Conservation (phyloP, 2,329 filamentous ascomycete species). For the Eutypella sp. region DNA sequence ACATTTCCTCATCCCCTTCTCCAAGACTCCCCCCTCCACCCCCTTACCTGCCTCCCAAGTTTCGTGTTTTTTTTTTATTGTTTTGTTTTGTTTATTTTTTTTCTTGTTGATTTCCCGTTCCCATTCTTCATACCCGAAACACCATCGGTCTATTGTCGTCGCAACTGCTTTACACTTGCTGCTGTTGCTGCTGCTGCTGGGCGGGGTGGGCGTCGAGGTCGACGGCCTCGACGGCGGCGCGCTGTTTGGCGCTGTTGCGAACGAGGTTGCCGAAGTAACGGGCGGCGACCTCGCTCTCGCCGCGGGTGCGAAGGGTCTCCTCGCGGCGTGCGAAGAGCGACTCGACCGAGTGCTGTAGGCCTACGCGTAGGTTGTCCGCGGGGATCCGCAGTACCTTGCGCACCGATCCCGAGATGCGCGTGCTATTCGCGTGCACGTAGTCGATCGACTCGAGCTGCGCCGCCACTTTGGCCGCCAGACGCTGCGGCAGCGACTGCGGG, state of each 20-base stretch:
- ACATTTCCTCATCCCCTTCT: too few species aligned
- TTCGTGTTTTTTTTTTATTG: too few species aligned
- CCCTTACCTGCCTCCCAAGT: too few species aligned
- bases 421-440: conserved; percentile 85
- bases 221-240: conserved; percentile 43
- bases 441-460: conserved; percentile 76
- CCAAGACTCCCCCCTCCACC: too few species aligned
- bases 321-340: conserved; percentile 73
- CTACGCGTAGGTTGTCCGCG: conserved; percentile 77
- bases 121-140: background rate
- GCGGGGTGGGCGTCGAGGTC: conserved; percentile 51
- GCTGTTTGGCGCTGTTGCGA: conserved; percentile 54
- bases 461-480: conserved; percentile 79
- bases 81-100: too few species aligned
- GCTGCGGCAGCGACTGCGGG: conserved; percentile 80
- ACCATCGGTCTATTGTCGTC: conserved; percentile 4
- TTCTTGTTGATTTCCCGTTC: too few species aligned
- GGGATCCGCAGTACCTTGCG: conserved; percentile 85
- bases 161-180: background rate
- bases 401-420: conserved; percentile 78
- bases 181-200: background rate
- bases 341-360: conserved; percentile 80
- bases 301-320: conserved; percentile 74
- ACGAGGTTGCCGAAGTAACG: conserved; percentile 91
- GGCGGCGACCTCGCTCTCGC: conserved; percentile 78